A percentile compares a stretch with the other conserved stretches of the same genome.
phyloP scores from a whole-genome alignment of 164 flowering plant genomes.

The Santalum album region DNA sequence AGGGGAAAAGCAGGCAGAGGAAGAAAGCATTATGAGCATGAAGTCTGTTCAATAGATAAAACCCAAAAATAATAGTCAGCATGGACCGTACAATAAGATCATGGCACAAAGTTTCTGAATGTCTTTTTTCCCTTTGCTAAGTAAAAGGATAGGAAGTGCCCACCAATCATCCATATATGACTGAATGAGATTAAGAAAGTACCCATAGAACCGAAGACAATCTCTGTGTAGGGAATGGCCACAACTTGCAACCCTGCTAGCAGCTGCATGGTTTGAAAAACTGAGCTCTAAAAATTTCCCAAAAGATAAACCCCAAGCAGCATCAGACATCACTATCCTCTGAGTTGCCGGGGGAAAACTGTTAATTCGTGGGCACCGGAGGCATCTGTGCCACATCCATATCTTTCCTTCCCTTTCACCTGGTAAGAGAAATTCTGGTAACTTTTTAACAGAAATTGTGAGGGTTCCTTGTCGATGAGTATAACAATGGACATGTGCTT shows the following conservation, averaged over 20 bases:
- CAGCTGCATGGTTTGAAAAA: constrained; percentile 99
- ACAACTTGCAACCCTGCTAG: constrained; percentile 97
- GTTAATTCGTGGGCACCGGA: constrained; percentile 65
- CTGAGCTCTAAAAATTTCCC: constrained; percentile 99
- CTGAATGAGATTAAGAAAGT: constrained; percentile 9
- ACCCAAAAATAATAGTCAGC: no score
- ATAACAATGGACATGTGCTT: constrained; percentile 97
- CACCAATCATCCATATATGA: no score
- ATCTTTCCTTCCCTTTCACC: constrained; percentile 94
- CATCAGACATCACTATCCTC: constrained; percentile 95
- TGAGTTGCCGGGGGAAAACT: constrained; percentile 94
- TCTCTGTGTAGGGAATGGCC: constrained; percentile 98
- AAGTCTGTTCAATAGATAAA: no score
- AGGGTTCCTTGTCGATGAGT: constrained; percentile 95
- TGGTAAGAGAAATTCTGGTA: constrained; percentile 58
- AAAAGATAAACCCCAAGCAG: constrained; percentile 99
- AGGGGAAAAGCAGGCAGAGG: no score
- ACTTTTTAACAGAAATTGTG: constrained; percentile 86
- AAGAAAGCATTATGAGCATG: no score
- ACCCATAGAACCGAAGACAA: constrained; percentile 99
- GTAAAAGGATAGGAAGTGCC: no score
- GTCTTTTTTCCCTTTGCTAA: no score
- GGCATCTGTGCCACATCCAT: constrained; percentile 99
- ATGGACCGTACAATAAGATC: no score
- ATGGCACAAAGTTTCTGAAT: no score